These are phyloP conservation scores for Parastagonospora nodorum DNA, from an alignment of 2,329 filamentous ascomycete species.

Conservation along the genomic window DNA sequence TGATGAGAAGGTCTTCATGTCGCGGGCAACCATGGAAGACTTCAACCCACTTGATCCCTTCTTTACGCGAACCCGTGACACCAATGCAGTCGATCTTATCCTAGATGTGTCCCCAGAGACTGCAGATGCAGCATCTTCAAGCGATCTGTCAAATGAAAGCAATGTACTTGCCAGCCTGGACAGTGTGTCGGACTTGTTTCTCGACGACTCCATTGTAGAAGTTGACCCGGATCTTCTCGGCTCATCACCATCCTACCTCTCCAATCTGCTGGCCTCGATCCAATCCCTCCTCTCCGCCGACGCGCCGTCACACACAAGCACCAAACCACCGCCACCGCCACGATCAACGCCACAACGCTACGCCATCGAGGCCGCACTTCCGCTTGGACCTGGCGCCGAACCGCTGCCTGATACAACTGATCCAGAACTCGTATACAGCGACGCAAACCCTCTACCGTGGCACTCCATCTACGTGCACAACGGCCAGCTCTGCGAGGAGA, in stretches of 20 bases:
- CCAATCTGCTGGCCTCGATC: conserved; percentile 42
- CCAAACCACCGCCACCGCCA: conserved; percentile 11
- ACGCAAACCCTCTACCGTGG: conserved; percentile 65
- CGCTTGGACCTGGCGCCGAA: conserved; percentile 67
- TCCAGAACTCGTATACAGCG: conserved; percentile 39
- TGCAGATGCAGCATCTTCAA: conserved; percentile 17
- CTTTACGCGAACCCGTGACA: conserved; percentile 78
- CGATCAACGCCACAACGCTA: conserved; percentile 25
- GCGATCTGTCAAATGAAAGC: conserved; percentile 24
- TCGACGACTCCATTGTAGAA: conserved; percentile 28
- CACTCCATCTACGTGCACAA: conserved; percentile 69
- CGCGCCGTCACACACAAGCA: conserved; percentile 14
- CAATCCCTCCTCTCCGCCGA: conserved; percentile 41
- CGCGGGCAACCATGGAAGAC: conserved; percentile 69
- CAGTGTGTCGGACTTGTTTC: conserved; percentile 31
- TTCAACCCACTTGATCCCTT: conserved; percentile 80
- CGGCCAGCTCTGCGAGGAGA: conserved; percentile 67
- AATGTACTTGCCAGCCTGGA: conserved; percentile 26
- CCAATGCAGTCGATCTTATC: conserved; percentile 74
- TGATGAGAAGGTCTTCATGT: conserved; percentile 84
- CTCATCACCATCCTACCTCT: conserved; percentile 37
- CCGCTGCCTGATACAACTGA: conserved; percentile 67
- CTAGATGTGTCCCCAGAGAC: conserved; percentile 57
- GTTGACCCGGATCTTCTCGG: conserved; percentile 30
- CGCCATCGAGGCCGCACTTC: conserved; percentile 56